Percentiles rank a stretch among this genome's conserved stretches.
Evolutionary conservation across 1,139 yeast genomes (phyloP).

Genomic region (Sugiyamaella grinbergsii): DNA sequence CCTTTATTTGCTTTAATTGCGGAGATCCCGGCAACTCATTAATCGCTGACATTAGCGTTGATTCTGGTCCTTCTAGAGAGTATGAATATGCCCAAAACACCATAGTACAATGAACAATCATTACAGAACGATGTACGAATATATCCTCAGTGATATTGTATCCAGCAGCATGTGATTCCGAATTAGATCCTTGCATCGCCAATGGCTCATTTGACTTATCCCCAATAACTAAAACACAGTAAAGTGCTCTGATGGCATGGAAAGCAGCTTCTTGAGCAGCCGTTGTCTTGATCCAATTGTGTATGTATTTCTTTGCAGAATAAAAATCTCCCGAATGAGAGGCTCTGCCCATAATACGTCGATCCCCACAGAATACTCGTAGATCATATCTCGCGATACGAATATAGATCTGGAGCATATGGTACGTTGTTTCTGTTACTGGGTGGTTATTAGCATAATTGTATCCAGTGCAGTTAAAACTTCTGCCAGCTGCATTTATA

Average conservation of each 20-base stretch:
- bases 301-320: slow-evolving; percentile 43
- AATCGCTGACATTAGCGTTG: slow-evolving; percentile 31
- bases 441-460: slow-evolving; percentile 13
- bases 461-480: neutral
- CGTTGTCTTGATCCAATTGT: slow-evolving; percentile 28
- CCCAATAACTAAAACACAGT: slow-evolving; percentile 17
- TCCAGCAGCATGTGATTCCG: slow-evolving; percentile 5
- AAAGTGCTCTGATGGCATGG: slow-evolving; percentile 26
- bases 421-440: slow-evolving; percentile 11
- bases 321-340: slow-evolving; percentile 60
- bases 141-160: slow-evolving; percentile 53
- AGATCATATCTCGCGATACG: slow-evolving; percentile 14
- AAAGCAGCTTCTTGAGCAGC: slow-evolving; percentile 40
- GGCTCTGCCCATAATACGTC: slow-evolving; percentile 73
- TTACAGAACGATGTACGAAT: slow-evolving; percentile 55
- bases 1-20: slow-evolving; percentile 16
- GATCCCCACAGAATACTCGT: slow-evolving; percentile 41
- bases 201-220: slow-evolving; percentile 33
- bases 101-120: slow-evolving; percentile 52
- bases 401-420: slow-evolving; percentile 12
- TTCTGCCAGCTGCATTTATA: neutral
- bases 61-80: slow-evolving; percentile 58
- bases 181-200: neutral
- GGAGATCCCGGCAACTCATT: slow-evolving; percentile 2
- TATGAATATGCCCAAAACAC: slow-evolving; percentile 60